These are phyloP conservation scores for Glomus cerebriforme DNA, from an alignment of 192 early-diverging fungal genomes.

Conservation along the genomic window DNA sequence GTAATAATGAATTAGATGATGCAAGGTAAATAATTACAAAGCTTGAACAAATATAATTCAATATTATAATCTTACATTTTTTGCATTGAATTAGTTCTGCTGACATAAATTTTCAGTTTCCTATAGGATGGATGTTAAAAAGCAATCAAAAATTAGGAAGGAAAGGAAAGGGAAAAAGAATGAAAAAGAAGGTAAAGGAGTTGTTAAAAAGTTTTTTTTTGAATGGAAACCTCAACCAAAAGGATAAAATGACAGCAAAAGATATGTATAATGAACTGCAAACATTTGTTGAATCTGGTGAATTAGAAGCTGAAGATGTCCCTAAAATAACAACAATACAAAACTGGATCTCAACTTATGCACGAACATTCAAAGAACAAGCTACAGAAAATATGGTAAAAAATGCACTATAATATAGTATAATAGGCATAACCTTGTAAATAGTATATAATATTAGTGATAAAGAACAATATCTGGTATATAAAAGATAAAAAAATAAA, in stretches of 20 bases:
- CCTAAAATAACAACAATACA: neutral
- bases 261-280: neutral
- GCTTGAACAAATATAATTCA: no score
- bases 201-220: neutral
- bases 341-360: neutral
- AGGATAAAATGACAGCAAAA: neutral
- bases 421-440: no score
- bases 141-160: neutral
- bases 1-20: neutral
- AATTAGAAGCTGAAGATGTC: neutral
- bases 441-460: no score
- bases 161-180: neutral
- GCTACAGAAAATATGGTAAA: neutral
- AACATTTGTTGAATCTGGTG: neutral
- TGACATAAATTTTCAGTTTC: neutral
- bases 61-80: neutral
- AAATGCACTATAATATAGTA: no score
- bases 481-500: no score
- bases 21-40: neutral
- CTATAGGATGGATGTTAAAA: neutral
- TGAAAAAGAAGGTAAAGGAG: neutral
- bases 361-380: neutral
- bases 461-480: no score
- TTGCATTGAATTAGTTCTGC: neutral
- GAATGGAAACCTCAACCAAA: neutral